Evolutionary conservation across 345 rosid species (phyloP), one percentile per base, ranked within the genome.

Genomic region (Reutealis trisperma): DNA sequence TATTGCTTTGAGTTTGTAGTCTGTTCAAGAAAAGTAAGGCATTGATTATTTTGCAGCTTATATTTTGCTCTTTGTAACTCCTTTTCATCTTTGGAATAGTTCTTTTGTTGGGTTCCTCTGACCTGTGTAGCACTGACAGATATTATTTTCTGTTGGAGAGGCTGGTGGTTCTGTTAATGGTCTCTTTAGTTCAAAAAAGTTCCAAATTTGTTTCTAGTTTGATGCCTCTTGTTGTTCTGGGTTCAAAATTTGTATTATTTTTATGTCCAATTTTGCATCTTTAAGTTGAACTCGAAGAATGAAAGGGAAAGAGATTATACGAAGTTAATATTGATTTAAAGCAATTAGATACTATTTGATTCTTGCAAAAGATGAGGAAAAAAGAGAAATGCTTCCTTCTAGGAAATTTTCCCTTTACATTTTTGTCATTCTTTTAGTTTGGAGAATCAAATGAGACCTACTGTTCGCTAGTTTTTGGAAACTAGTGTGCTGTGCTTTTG

Each of bases 111-210:
- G 13, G n/a, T 72, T 30, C 55, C 67, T 51, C 51, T 21, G 69
- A 55, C 70, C 66, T 22, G 52, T 78, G 75, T 37, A 54, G 70
- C 83, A 77, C 85, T 78, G 88, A 76, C 88, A 85, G 83, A 21
- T 60, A 44, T 70, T 44, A 54, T 65, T 62, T n/a, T 65, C 30
- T 22, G 63, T n/a, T 61, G 30, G 30, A 25, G 72, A 54, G 52
- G 24, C 55, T 37, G 22, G 18, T 63, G 75, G 49, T 76, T 64
- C 76, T 70, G 72, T 70, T 54, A 63, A 58, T 67, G 71, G 54
- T 69, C 55, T 73, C 58, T 52, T 62, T 0, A 58, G 13, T 66
- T 55, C 24, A 27, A 55, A 18, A 18, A 47, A 52, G 47, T 71
- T 47, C 57, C 62, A 55, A 10, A 44, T 6, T 60, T 34, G 14